Evolutionary conservation across 2,329 filamentous ascomycete genomes (phyloP).

Genomic region (Colletotrichum sp.): DNA sequence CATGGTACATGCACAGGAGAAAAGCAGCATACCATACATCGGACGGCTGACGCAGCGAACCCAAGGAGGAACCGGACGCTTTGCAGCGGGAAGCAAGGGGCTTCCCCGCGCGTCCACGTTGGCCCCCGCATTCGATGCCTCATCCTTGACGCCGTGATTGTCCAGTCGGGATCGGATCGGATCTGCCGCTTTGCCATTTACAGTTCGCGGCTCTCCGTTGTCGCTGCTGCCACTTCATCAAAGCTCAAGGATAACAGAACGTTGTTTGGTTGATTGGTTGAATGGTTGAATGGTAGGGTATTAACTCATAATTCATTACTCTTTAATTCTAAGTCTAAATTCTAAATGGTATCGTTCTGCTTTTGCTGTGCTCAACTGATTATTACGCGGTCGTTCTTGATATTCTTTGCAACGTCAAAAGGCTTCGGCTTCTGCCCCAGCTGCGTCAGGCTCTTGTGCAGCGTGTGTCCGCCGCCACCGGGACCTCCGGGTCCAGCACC

Average conservation of each 20-base stretch:
- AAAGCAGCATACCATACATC: no score
- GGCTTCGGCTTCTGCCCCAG: conserved; percentile 6
- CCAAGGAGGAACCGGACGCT: not conserved
- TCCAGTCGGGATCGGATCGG: not conserved
- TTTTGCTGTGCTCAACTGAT: not conserved
- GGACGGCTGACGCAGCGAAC: not conserved
- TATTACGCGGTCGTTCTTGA: conserved; percentile 12
- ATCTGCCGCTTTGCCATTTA: not conserved
- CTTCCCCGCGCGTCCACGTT: not conserved
- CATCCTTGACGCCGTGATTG: not conserved
- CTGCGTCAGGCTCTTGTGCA: conserved; percentile 7
- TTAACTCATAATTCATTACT: not conserved
- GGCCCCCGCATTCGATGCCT: not conserved
- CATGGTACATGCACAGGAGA: not conserved
- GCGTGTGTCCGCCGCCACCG: not conserved
- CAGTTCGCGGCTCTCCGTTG: not conserved
- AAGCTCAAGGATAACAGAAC: not conserved
- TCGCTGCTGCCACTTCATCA: not conserved
- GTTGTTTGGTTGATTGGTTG: not conserved
- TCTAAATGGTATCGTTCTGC: not conserved
- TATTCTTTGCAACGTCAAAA: conserved; percentile 9
- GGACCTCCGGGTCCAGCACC: not conserved
- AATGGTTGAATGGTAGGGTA: not conserved
- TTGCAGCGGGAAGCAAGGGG: not conserved
- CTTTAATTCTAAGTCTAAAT: not conserved